Percentiles rank a stretch among this genome's conserved stretches.
phyloP scores from a whole-genome alignment of 345 rosid genomes.

The Camelina sativa region DNA sequence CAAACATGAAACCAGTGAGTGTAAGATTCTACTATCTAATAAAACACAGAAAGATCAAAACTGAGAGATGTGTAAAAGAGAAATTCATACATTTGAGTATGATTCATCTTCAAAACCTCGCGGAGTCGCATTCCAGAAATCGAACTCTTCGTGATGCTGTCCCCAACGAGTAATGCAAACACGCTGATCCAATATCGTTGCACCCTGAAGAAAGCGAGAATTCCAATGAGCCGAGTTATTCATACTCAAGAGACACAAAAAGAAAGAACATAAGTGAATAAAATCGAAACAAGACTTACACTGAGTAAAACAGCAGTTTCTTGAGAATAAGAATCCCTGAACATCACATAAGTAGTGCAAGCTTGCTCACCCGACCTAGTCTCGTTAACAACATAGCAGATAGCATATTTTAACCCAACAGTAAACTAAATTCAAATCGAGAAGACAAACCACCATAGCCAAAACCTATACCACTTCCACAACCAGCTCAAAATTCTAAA shows the following conservation, averaged over 20 bases:
- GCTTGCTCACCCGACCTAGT: constrained; percentile 31
- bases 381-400: neutral
- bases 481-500: constrained; percentile 61
- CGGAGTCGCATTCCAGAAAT: constrained; percentile 57
- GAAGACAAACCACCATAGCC: too few relatives aligned
- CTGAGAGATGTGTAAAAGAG: neutral
- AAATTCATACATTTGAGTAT: constrained; percentile 55
- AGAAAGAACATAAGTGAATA: neutral
- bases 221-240: constrained; percentile 6
- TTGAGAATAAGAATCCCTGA: constrained; percentile 75
- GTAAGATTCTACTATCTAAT: neutral
- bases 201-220: constrained; percentile 57
- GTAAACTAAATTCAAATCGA: too few relatives aligned
- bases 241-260: neutral
- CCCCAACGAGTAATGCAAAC: constrained; percentile 89
- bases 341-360: constrained; percentile 63
- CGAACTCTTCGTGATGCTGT: constrained; percentile 55
- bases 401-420: too few relatives aligned
- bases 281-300: constrained; percentile 48
- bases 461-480: too few relatives aligned
- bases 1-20: neutral
- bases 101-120: constrained; percentile 47
- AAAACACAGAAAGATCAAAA: neutral
- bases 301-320: constrained; percentile 86
- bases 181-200: constrained; percentile 71